Evolutionary conservation across 352 stramenopile genomes (phyloP), one percentile per base, ranked within the genome.

Genomic region (Aphanomyces euteiches): DNA sequence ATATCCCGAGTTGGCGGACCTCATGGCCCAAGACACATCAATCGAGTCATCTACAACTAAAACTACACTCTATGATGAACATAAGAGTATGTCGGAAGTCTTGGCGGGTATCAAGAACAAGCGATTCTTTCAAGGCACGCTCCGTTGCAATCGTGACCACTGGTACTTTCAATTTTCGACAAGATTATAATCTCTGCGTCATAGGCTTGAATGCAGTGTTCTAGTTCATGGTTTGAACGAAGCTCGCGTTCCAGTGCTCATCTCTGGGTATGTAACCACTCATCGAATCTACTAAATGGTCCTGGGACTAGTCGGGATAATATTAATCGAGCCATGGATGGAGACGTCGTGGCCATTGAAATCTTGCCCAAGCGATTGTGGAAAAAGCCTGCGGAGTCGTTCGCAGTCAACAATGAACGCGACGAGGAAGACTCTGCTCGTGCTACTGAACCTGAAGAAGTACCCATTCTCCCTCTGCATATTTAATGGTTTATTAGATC

Each of bases 271-370:
- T 40, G 50, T 39, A 12, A 17, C 3, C 38, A 7, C 34, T 59
- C 7, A 21, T 5, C 15, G 10, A 13, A 15, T 15, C 17, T 50
- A 6, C 21, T 8, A n/a, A 28, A 13, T 40, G 39, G 39, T 67
- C 7, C 7, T 36, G 8, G 43, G 17, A 4, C 36, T 66, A 43
- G 50, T 37, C 81, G 80, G 5, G 81, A 92, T 63, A 77, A 98
- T 76, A 95, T 98, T 41, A 99, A 99, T 79, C 88, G 97, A 50
- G 96, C 96, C 5, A 90, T 99, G 63, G 97, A 99, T 76, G 97
- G 97, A 17, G 97, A 99, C 78, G 73, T 98, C n/a, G 97, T 99
- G 1, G 95, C 90, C 1, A 93, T 99, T 70, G 85, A 98, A 72
- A 70, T 99, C 54, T 77, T 98, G 54, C 79, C 90, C 4, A 85